phyloP scores from a whole-genome alignment of 805 yeast species.

The Schwanniomyces yamadae region DNA sequence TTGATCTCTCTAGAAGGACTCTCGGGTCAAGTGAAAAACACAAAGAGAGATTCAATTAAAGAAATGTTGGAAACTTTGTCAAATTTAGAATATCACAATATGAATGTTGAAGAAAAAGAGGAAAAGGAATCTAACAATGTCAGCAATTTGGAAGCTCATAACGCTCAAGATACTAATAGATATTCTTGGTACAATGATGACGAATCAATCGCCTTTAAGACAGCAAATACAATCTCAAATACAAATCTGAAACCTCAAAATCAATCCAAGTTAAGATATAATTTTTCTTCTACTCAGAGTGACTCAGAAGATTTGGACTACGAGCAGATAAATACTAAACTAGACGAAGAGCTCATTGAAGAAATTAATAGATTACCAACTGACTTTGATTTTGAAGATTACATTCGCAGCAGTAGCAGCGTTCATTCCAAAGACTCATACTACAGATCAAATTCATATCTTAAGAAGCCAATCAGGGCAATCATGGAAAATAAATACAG shows the following conservation, averaged over 20 bases:
- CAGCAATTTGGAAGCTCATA: neutral
- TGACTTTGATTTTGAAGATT: slow-evolving; percentile 39
- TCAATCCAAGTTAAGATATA: neutral
- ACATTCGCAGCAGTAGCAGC: slow-evolving; percentile 11
- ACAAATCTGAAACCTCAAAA: neutral
- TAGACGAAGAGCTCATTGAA: slow-evolving; percentile 33
- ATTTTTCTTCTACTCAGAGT: neutral
- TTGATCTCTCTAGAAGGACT: slow-evolving; percentile 18
- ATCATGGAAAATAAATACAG: slow-evolving; percentile 20
- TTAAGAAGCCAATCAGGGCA: slow-evolving; percentile 34
- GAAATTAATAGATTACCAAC: slow-evolving; percentile 37
- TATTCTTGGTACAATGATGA: slow-evolving; percentile 34
- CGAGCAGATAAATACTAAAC: slow-evolving; percentile 6
- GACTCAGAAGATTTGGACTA: slow-evolving; percentile 1
- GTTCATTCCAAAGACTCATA: slow-evolving; percentile 9
- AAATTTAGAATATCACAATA: slow-evolving; percentile 3
- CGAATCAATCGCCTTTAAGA: slow-evolving; percentile 17
- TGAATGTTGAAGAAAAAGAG: neutral
- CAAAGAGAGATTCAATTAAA: slow-evolving; percentile 18
- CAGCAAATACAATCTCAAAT: slow-evolving; percentile 1
- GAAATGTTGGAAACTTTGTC: slow-evolving; percentile 24
- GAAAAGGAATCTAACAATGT: neutral
- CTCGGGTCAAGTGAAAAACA: slow-evolving; percentile 2
- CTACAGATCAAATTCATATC: slow-evolving; percentile 39
- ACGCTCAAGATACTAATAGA: slow-evolving; percentile 9